Conservation (phyloP, 2,329 filamentous ascomycete genomes). For the Paraphoma chrysanthemicola region DNA sequence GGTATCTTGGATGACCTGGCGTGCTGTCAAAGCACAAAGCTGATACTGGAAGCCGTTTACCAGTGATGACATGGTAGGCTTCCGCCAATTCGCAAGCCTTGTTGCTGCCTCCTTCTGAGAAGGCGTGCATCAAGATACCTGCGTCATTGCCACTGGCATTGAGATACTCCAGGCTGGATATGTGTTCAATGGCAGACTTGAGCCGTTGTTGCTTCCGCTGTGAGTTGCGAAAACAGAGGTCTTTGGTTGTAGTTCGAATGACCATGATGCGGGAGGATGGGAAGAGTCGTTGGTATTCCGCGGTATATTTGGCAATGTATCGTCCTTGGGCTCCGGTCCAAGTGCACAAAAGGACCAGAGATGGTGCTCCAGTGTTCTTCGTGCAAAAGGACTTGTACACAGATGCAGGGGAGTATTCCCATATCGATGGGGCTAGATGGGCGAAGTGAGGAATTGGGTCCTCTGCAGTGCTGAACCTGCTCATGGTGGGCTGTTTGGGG, state of each 20-base stretch:
- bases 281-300: constrained; percentile 29
- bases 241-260: constrained; percentile 31
- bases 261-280: constrained; percentile 33
- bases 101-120: constrained; percentile 39
- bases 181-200: constrained; percentile 24
- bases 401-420: constrained; percentile 12
- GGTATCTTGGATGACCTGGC: constrained; percentile 31
- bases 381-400: not conserved
- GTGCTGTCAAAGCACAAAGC: constrained; percentile 37
- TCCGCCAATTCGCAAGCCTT: constrained; percentile 35
- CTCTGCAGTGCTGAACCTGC: not conserved
- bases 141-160: constrained; percentile 4
- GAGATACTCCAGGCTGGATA: constrained; percentile 7
- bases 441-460: constrained; percentile 17
- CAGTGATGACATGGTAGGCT: constrained; percentile 22
- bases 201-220: constrained; percentile 25
- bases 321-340: constrained; percentile 37
- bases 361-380: constrained; percentile 10
- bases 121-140: constrained; percentile 32
- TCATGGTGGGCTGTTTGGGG: not conserved
- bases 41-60: constrained; percentile 20
- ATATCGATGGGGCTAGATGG: constrained; percentile 22
- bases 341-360: constrained; percentile 34
- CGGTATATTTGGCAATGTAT: constrained; percentile 34
- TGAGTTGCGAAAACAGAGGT: constrained; percentile 31